phyloP scores from a whole-genome alignment of 768 basidiomycete species.

The Leucocoprinus birnbaumii region DNA sequence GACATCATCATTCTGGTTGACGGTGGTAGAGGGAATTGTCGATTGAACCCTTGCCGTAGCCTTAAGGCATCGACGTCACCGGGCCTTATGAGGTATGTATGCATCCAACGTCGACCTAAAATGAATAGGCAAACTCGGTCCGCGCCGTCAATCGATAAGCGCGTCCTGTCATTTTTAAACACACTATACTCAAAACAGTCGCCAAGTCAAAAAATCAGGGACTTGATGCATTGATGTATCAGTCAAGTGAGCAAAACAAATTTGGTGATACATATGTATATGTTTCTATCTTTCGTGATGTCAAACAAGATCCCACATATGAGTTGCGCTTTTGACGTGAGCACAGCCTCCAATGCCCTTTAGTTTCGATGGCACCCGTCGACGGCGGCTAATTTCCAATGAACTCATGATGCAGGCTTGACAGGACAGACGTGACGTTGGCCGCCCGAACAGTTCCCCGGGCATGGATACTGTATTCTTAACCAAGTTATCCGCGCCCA shows the following conservation, averaged over 20 bases:
- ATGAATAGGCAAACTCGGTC: not conserved
- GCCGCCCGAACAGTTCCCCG: not conserved
- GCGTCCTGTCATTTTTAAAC: not conserved
- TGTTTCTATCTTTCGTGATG: not conserved
- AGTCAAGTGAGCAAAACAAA: not conserved
- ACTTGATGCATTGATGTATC: not conserved
- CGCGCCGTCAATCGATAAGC: not conserved
- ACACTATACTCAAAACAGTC: not conserved
- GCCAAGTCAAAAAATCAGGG: not conserved
- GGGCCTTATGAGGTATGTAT: too few relatives aligned
- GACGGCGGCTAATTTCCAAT: not conserved
- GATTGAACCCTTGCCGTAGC: not conserved
- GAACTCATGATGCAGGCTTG: not conserved
- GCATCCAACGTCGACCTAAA: not conserved
- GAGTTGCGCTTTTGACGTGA: not conserved
- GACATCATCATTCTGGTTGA: not conserved
- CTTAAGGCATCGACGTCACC: not conserved
- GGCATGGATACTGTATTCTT: not conserved
- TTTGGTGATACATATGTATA: not conserved
- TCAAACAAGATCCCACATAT: not conserved
- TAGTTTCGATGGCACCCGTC: constrained; percentile 1
- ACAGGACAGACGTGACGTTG: constrained; percentile 2
- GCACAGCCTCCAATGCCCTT: not conserved
- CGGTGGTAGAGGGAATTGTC: not conserved
- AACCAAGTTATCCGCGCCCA: not conserved